Conservation (phyloP, 345 rosid genomes). For the Melaleuca quinquenervia region DNA sequence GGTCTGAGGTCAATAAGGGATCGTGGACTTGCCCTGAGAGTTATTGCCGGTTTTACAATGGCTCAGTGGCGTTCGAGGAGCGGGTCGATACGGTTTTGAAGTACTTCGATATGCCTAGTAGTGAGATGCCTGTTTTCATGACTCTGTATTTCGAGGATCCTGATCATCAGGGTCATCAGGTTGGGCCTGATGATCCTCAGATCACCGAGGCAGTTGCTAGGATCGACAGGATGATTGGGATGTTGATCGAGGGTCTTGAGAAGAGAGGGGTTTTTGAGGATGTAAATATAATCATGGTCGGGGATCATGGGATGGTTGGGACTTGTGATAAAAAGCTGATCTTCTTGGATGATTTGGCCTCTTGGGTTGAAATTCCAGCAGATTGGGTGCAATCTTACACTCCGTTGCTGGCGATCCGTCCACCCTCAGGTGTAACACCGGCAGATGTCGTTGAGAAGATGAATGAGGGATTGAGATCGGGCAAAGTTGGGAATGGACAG, state of each 20-base stretch:
- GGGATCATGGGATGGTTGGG: constrained; percentile 98
- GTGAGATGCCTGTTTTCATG: constrained; percentile 69
- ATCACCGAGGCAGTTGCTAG: constrained; percentile 72
- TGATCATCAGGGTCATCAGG: constrained; percentile 92
- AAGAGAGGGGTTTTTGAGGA: constrained; percentile 80
- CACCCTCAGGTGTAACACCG: constrained; percentile 31
- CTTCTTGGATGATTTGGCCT: constrained; percentile 61
- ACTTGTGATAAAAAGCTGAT: constrained; percentile 80
- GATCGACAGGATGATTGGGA: constrained; percentile 69
- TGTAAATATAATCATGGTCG: constrained; percentile 76
- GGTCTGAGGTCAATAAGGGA: constrained; percentile 90
- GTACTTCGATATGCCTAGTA: constrained; percentile 61
- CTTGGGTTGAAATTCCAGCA: constrained; percentile 54
- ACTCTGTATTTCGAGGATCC: constrained; percentile 92
- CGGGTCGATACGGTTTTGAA: constrained; percentile 68
- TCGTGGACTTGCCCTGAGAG: constrained; percentile 69
- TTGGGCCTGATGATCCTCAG: constrained; percentile 84
- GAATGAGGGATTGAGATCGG: constrained; percentile 61
- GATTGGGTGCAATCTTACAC: constrained; percentile 67
- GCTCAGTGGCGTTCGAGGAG: constrained; percentile 74
- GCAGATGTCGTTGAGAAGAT: constrained; percentile 63
- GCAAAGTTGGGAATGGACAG: constrained; percentile 70
- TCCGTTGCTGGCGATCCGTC: constrained; percentile 73
- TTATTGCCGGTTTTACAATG: constrained; percentile 52
- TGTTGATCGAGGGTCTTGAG: constrained; percentile 61